Percentiles rank a stretch among this genome's conserved stretches.
These are phyloP conservation scores for Globisporangium solare DNA, from an alignment of 352 stramenopile species.

Conservation along the genomic window DNA sequence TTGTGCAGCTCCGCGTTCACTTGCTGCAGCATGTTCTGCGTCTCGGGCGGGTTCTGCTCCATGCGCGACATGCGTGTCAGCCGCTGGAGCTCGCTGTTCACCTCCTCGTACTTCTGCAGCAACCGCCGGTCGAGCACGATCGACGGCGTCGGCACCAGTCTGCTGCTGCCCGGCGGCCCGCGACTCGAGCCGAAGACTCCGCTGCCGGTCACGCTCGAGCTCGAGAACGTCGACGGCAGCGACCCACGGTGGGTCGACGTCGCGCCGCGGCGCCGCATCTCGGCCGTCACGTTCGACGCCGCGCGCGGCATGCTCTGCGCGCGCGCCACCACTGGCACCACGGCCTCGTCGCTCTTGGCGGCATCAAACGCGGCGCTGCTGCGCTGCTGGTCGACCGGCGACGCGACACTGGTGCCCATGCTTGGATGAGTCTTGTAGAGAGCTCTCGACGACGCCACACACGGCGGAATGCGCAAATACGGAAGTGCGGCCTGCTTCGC, in stretches of 20 bases:
- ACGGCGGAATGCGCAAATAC: too few relatives aligned
- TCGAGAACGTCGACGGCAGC: constrained; percentile 11
- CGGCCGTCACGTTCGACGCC: constrained; percentile 7
- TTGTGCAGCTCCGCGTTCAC: constrained; percentile 52
- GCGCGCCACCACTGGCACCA: neutral
- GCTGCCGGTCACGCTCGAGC: neutral
- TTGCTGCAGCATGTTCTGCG: constrained; percentile 21
- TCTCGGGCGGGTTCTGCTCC: constrained; percentile 21
- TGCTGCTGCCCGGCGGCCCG: neutral
- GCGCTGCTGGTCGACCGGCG: neutral
- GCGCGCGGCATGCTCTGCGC: neutral
- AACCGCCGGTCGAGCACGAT: constrained; percentile 59
- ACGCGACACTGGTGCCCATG: neutral
- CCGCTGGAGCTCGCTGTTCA: constrained; percentile 74
- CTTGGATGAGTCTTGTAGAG: neutral
- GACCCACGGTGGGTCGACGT: constrained; percentile 11
- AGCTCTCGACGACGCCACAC: too few relatives aligned
- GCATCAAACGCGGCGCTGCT: neutral
- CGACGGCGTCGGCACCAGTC: neutral
- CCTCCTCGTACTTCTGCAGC: constrained; percentile 68
- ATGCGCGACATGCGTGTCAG: constrained; percentile 58
- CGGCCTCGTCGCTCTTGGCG: neutral
- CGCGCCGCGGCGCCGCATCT: constrained; percentile 13
- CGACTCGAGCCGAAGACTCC: constrained; percentile 9
- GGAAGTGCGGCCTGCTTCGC: too few relatives aligned